These are phyloP conservation scores for Nemania sp. DNA, from an alignment of 2,329 filamentous ascomycete genomes.

Conservation along the genomic window DNA sequence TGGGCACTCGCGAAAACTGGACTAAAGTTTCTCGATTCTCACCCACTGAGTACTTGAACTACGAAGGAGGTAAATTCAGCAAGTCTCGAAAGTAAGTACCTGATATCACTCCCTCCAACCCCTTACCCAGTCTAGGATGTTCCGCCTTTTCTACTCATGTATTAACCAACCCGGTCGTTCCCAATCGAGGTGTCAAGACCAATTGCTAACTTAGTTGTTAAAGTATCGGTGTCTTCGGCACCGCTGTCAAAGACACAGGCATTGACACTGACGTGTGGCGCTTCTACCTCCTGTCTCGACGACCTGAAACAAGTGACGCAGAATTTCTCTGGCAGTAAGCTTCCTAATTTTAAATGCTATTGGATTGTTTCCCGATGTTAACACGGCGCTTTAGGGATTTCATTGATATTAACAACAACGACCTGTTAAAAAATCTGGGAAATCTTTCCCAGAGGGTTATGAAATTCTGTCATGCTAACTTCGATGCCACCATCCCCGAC, in stretches of 20 bases:
- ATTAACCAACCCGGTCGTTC: neutral
- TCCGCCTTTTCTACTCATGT: neutral
- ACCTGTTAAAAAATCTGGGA: conserved; percentile 76
- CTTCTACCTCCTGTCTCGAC: conserved; percentile 84
- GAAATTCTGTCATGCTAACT: conserved; percentile 67
- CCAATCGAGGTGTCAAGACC: neutral
- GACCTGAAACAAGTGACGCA: conserved; percentile 83
- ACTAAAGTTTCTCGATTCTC: conserved; percentile 87
- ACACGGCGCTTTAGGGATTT: conserved; percentile 55
- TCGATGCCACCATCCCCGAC: conserved; percentile 62
- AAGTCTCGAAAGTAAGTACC: conserved; percentile 65
- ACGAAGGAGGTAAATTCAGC: conserved; percentile 74
- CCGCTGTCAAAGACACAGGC: conserved; percentile 84
- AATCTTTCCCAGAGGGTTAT: conserved; percentile 59
- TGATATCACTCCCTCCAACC: neutral
- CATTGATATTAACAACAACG: conserved; percentile 84
- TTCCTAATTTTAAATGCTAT: neutral
- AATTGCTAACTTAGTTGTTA: conserved; percentile 3
- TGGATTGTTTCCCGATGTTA: conserved; percentile 35
- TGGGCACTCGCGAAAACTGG: conserved; percentile 85
- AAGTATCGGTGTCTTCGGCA: conserved; percentile 71
- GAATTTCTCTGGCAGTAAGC: conserved; percentile 80
- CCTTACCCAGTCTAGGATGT: neutral
- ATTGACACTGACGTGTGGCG: conserved; percentile 88
- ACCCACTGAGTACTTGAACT: conserved; percentile 73